Base-by-base conservation (phyloP, 176 grass and related monocot genomes). In the Areca catechu region DNA sequence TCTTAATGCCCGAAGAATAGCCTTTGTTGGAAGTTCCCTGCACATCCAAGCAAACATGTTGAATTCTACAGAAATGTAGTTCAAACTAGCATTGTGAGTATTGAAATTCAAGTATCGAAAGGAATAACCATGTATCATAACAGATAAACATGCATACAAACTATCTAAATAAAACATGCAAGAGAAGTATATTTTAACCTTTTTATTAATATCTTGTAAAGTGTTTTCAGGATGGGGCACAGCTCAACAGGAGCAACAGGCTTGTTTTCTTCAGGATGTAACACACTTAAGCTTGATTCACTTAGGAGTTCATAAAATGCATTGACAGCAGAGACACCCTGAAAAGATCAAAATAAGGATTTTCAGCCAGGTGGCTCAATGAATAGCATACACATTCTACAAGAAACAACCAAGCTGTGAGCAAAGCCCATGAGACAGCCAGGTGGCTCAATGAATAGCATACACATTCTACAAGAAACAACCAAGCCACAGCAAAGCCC, bases 231-330 rank as follows among this genome's bases (percentile, higher is more conserved):
- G 53, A 98, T 98, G 6, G 93, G 93, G 70, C 93, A 98, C 71
- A 98, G 79, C 63, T 98, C 87, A 22, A 98, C 88, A 0, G 93
- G 93, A 7, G 88, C 88, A 67, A 98, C 88, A 63, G 78, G 77
- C 55, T 71, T 84, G 54, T 98, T 80, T 30, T 54, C 93, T 77
- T 98, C 88, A 58, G 87, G 93, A 85, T 98, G 87, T 67, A 92
- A 84, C 60, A 98, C 88, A 53, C 84, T 98, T 63, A 92, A 66
- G 76, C 88, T 92, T 51, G 86, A 62, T 76, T 98, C 84, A 76
- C 88, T 98, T 61, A 98, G 79, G 72, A 98, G 84, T 74, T 98
- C 81, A 76, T 89, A 92, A 83, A 98, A 93, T 23, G 88, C 93
- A 69, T 98, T 58, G 10, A 92, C 88, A 20, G 93, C 93, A 72